Evolutionary conservation across 371 early-diverging fungal genomes (phyloP).

Genomic region (Phascolomyces articulosus): DNA sequence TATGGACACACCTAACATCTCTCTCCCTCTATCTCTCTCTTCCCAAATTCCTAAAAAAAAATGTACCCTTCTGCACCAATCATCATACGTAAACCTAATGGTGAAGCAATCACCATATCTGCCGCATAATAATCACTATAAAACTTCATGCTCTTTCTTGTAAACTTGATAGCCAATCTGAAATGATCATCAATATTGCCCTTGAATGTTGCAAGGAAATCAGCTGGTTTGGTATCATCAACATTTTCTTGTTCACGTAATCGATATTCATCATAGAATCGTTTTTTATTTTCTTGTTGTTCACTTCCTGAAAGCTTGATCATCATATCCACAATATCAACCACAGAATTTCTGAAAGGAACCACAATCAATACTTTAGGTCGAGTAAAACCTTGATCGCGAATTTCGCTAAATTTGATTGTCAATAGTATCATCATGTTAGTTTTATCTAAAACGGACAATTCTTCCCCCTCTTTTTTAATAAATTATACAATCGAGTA

Average conservation of each 20-base stretch:
- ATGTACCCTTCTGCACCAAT: constrained; percentile 79
- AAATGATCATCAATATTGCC: constrained; percentile 98
- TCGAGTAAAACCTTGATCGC: constrained; percentile 96
- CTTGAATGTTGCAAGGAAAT: constrained; percentile 81
- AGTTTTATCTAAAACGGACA: neutral
- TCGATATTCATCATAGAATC: constrained; percentile 80
- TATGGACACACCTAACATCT: too few relatives aligned
- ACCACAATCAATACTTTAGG: constrained; percentile 90
- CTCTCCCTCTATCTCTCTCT: too few relatives aligned
- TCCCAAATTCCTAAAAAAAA: too few relatives aligned
- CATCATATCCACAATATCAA: constrained; percentile 78
- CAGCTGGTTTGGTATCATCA: constrained; percentile 78
- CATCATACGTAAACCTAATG: constrained; percentile 88
- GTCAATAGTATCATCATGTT: neutral
- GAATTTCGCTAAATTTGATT: constrained; percentile 61
- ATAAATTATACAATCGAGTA: too few relatives aligned
- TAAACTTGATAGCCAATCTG: constrained; percentile 90
- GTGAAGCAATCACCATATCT: constrained; percentile 93
- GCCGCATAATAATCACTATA: constrained; percentile 87
- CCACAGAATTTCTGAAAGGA: constrained; percentile 87
- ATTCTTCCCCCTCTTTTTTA: too few relatives aligned
- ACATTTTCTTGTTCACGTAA: constrained; percentile 56
- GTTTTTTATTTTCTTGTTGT: constrained; percentile 84
- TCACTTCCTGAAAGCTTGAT: constrained; percentile 77
- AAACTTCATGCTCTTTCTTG: constrained; percentile 83